Percentiles rank a stretch among this genome's conserved stretches.
These are phyloP conservation scores for Huntiella abstrusa DNA, from an alignment of 2,329 filamentous ascomycete species.

Conservation along the genomic window DNA sequence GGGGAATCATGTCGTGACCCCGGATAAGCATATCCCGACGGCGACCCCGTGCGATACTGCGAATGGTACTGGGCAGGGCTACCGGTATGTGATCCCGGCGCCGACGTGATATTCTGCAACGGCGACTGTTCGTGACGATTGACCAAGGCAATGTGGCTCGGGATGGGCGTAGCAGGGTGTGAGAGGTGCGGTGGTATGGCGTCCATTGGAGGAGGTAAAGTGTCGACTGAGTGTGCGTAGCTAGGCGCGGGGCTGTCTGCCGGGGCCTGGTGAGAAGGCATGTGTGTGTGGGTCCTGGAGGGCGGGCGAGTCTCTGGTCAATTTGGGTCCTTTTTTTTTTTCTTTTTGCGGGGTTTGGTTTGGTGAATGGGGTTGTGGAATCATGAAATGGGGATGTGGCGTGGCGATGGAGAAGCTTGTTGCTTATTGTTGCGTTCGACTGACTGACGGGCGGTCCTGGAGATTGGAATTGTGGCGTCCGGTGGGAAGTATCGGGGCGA, in stretches of 20 bases:
- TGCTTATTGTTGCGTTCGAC: background rate
- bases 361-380: background rate
- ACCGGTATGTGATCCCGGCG: background rate
- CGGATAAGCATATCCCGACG: background rate
- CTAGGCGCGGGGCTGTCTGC: conserved; percentile 7
- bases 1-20: background rate
- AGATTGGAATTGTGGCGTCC: too few species aligned
- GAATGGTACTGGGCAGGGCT: background rate
- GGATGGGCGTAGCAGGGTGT: background rate
- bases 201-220: background rate
- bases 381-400: background rate
- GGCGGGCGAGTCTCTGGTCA: conserved; percentile 9
- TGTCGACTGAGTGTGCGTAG: conserved; percentile 1
- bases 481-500: too few species aligned
- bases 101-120: background rate
- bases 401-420: background rate
- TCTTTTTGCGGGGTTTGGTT: too few species aligned
- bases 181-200: background rate
- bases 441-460: too few species aligned
- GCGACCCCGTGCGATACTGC: background rate
- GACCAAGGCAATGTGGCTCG: background rate
- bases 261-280: conserved; percentile 2
- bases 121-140: background rate
- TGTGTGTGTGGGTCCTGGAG: conserved; percentile 8
- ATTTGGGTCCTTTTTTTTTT: conserved; percentile 4